Conservation (phyloP, 495 filamentous ascomycete genomes). For the Neurospora discreta region DNA sequence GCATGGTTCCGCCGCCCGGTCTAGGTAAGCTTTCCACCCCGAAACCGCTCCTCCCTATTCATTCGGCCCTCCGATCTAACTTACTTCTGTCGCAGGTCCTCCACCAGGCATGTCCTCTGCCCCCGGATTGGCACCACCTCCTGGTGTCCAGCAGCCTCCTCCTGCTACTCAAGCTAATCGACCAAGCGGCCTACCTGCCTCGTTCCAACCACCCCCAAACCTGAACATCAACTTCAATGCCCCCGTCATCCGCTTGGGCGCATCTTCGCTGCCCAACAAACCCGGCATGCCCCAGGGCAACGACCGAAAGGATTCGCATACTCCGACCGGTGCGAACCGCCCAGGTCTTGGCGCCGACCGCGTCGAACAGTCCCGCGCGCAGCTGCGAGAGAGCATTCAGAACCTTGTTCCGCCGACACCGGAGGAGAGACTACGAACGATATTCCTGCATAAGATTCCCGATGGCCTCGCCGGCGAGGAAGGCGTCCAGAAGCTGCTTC, state of each 20-base stretch:
- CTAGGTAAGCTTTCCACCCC: constrained; percentile 52
- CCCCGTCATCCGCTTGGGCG: constrained; percentile 86
- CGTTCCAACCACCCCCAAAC: constrained; percentile 83
- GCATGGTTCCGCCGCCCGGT: constrained; percentile 69
- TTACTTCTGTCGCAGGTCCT: constrained; percentile 30
- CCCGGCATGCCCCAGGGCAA: constrained; percentile 39
- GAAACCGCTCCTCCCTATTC: background rate
- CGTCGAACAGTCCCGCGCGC: constrained; percentile 56
- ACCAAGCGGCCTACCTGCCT: constrained; percentile 66
- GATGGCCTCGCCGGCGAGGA: constrained; percentile 68
- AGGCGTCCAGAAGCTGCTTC: constrained; percentile 70
- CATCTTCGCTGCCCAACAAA: constrained; percentile 54
- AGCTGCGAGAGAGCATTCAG: constrained; percentile 63
- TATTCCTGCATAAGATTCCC: constrained; percentile 82
- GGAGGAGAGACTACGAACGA: constrained; percentile 82
- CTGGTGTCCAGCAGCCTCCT: constrained; percentile 68
- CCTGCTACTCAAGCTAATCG: constrained; percentile 54
- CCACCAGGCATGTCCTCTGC: constrained; percentile 68
- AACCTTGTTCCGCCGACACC: constrained; percentile 72
- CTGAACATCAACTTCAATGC: constrained; percentile 98
- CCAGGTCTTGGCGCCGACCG: constrained; percentile 56
- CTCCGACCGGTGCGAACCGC: constrained; percentile 39
- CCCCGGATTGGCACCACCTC: constrained; percentile 66
- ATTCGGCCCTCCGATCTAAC: background rate
- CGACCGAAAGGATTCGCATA: constrained; percentile 30